These are phyloP conservation scores for Ustilago shanxiensis DNA, from an alignment of 1,284 basidiomycete genomes.

Conservation along the genomic window DNA sequence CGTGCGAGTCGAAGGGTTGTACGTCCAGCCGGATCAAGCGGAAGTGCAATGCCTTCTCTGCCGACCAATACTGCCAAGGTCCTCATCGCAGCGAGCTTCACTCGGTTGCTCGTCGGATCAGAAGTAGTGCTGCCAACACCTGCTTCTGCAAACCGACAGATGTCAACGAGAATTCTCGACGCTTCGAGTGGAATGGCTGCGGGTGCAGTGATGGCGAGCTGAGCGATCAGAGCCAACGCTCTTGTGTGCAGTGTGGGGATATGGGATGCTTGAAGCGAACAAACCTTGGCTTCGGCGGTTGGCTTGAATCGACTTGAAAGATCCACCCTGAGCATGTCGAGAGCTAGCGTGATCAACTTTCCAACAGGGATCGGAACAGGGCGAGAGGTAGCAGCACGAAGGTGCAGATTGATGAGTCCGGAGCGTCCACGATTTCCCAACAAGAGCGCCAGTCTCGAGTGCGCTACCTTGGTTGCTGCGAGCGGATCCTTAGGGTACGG, in stretches of 20 bases:
- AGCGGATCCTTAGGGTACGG: conserved; percentile 36
- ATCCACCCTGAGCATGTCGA: conserved; percentile 73
- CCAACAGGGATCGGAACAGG: conserved; percentile 82
- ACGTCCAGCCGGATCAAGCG: conserved; percentile 51
- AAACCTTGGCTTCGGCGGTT: conserved; percentile 43
- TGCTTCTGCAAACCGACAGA: conserved; percentile 47
- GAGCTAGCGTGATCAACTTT: conserved; percentile 68
- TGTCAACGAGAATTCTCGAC: conserved; percentile 24
- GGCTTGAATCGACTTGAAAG: conserved; percentile 33
- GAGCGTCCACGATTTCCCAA: conserved; percentile 36
- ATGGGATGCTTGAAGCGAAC: conserved; percentile 32
- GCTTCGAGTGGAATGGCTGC: conserved; percentile 32
- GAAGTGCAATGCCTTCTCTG: conserved; percentile 26
- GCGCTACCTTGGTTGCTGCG: conserved; percentile 32
- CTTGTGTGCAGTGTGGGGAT: conserved; percentile 32
- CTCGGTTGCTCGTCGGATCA: conserved; percentile 7
- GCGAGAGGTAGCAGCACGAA: conserved; percentile 74
- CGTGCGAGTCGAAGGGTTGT: conserved; percentile 52
- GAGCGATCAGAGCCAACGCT: conserved; percentile 42
- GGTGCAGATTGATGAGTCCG: conserved; percentile 38
- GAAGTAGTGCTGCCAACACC: not conserved
- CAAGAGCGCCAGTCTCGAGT: conserved; percentile 33
- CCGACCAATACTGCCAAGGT: conserved; percentile 43
- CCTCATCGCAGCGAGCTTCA: conserved; percentile 38
- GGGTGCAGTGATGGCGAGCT: conserved; percentile 32